phyloP scores from a whole-genome alignment of 202 grass and related monocot genomes.

The Carex arenaria region DNA sequence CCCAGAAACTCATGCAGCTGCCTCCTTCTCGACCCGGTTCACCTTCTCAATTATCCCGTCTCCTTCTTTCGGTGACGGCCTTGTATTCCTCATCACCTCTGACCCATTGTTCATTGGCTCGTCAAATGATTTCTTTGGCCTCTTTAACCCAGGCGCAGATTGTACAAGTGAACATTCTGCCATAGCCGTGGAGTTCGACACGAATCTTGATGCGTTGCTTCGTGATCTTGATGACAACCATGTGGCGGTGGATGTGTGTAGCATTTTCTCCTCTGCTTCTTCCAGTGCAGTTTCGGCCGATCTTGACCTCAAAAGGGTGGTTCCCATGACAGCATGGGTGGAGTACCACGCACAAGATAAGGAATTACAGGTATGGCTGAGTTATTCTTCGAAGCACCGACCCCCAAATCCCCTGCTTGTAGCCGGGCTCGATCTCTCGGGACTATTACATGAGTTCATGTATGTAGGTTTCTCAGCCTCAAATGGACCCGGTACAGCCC shows the following conservation, averaged over 20 bases:
- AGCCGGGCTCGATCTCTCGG: conserved; percentile 50
- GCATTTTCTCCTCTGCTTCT: conserved; percentile 60
- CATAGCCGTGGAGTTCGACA: conserved; percentile 67
- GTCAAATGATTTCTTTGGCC: conserved; percentile 41
- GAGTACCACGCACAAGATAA: conserved; percentile 42
- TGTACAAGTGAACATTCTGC: conserved; percentile 31
- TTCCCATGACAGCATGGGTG: conserved; percentile 61
- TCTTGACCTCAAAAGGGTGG: conserved; percentile 49
- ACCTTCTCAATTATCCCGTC: conserved; percentile 55
- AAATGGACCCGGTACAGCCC: conserved; percentile 60
- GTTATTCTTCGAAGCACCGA: conserved; percentile 35
- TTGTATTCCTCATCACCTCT: conserved; percentile 69
- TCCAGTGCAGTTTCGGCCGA: conserved; percentile 23
- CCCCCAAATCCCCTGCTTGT: conserved; percentile 44
- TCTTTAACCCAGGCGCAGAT: conserved; percentile 34
- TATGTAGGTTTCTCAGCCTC: conserved; percentile 85
- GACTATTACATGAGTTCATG: conserved; percentile 53
- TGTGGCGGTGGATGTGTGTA: conserved; percentile 58
- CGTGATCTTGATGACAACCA: conserved; percentile 64
- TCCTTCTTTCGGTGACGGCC: conserved; percentile 53
- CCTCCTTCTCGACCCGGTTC: conserved; percentile 68
- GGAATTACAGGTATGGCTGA: conserved; percentile 47
- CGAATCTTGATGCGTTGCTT: conserved; percentile 45
- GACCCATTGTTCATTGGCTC: conserved; percentile 38
- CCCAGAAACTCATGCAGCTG: conserved; percentile 10